Evolutionary conservation across 768 basidiomycete species (phyloP).

Genomic region (Boletus reticulatus): DNA sequence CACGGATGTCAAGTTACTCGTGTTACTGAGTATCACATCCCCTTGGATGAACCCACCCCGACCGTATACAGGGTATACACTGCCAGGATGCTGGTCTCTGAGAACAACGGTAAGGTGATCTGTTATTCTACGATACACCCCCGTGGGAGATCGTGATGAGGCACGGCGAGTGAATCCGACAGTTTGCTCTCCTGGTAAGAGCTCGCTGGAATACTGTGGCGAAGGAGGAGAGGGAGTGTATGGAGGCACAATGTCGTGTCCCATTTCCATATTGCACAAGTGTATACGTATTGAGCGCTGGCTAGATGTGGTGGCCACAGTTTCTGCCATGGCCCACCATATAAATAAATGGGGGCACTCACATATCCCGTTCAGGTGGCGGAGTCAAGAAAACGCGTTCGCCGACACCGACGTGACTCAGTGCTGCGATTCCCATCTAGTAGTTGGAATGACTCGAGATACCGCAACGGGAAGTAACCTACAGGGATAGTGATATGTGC

Average conservation of each 20-base stretch:
- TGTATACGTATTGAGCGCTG: background rate
- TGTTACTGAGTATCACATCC: slow-evolving; percentile 17
- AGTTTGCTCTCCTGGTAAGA: slow-evolving; percentile 46
- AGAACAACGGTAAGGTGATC: slow-evolving; percentile 24
- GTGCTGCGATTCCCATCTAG: background rate
- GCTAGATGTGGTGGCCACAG: background rate
- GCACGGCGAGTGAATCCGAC: slow-evolving; percentile 42
- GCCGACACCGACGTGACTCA: background rate
- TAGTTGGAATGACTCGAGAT: background rate
- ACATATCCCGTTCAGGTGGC: no score
- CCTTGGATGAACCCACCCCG: slow-evolving; percentile 23
- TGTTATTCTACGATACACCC: slow-evolving; percentile 31
- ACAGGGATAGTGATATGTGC: background rate
- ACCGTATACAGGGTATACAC: slow-evolving; percentile 20
- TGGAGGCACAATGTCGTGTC: slow-evolving; percentile 35
- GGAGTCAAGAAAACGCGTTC: no score
- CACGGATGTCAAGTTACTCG: slow-evolving; percentile 15
- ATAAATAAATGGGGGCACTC: no score
- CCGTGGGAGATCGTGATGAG: slow-evolving; percentile 4
- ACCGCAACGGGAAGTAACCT: background rate
- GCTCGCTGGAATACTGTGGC: slow-evolving; percentile 55
- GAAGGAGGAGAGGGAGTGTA: slow-evolving; percentile 54
- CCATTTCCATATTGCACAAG: slow-evolving; percentile 6
- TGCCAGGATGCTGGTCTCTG: slow-evolving; percentile 23
- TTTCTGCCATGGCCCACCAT: background rate